Base-by-base conservation (phyloP, 495 filamentous ascomycete species). In the Aspergillus heteromorphus region DNA sequence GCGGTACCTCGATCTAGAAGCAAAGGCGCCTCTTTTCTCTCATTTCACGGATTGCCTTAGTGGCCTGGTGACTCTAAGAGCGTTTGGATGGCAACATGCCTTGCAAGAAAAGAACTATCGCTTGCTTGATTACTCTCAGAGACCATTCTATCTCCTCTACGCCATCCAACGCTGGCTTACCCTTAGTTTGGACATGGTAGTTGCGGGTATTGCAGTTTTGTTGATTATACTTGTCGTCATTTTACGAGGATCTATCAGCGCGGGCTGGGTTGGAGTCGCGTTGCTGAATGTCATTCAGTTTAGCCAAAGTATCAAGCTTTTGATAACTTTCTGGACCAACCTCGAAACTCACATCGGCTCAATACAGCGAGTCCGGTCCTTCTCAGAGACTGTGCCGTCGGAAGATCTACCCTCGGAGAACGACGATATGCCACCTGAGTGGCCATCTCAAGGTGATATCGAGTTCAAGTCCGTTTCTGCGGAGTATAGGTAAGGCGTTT, bases 311-410 rank as follows among this genome's bases (percentile, higher is more conserved):
- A 49, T 83, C 56, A 77, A 77, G 55, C 63, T 77, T 4, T 55
- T 82, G 17, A 67, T 83, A 10, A 74, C 72, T n/a, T 77, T 74
- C 56, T 84, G 80, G 80, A 82, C 81, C 9, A 74, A 73, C 50
- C 66, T 84, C 23, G 81, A 83, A 47, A 83, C 79, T 4, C 70
- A 73, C 30, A 77, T 85, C 23, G 81, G 82, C 0, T 80, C 80
- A 17, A 73, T 85, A 7, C 66, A 77, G 8, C 73, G 84, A n/a
- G 72, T 88, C 51, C 83, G 79, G 54, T 66, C 68, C 4, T 84
- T 87, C 57, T 74, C 73, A 5, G 67, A 64, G 2, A 69, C 70
- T 19, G 77, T 81, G 13, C 59, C 71, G 1, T 67, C 70, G 0
- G 84, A 87, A 58, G 67, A 78, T 48, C 55, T 65, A 41, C 68